These are phyloP conservation scores for Arthrobotrys sinensis DNA, from an alignment of 2,329 filamentous ascomycete species.

Conservation along the genomic window DNA sequence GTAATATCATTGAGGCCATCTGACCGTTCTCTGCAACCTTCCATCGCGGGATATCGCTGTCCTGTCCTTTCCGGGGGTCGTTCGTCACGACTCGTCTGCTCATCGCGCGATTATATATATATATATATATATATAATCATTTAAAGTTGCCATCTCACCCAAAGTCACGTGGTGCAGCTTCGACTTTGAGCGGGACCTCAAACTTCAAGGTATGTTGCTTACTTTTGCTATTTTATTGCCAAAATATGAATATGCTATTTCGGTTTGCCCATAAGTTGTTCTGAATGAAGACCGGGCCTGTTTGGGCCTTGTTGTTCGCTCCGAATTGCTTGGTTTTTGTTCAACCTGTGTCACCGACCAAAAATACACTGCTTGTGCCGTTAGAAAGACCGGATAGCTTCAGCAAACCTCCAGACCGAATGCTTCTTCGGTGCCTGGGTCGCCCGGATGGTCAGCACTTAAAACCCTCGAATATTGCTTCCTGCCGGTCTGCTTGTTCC, in stretches of 20 bases:
- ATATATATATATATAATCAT: conserved; percentile 1
- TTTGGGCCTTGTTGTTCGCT: neutral
- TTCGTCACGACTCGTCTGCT: conserved; percentile 22
- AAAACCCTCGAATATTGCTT: conserved; percentile 5
- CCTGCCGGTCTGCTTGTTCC: conserved; percentile 1
- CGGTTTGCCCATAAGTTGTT: neutral
- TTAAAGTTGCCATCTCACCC: conserved; percentile 9
- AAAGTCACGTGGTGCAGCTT: conserved; percentile 26
- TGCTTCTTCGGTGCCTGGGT: neutral
- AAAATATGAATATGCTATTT: neutral
- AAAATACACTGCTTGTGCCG: neutral
- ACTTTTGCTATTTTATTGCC: neutral
- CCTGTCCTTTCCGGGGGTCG: neutral
- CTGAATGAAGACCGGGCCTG: neutral
- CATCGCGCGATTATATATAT: conserved; percentile 25
- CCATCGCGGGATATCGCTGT: conserved; percentile 12
- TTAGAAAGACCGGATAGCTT: neutral
- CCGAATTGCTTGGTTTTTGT: conserved; percentile 9
- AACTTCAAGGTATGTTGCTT: conserved; percentile 11
- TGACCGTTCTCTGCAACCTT: conserved; percentile 28
- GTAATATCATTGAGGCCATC: conserved; percentile 14
- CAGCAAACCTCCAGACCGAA: neutral
- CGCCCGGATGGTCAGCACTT: neutral
- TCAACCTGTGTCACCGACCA: conserved; percentile 8
- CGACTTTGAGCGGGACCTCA: neutral